Evolutionary conservation across 2,329 filamentous ascomycete species (phyloP).

Genomic region (Xylariales sp.): DNA sequence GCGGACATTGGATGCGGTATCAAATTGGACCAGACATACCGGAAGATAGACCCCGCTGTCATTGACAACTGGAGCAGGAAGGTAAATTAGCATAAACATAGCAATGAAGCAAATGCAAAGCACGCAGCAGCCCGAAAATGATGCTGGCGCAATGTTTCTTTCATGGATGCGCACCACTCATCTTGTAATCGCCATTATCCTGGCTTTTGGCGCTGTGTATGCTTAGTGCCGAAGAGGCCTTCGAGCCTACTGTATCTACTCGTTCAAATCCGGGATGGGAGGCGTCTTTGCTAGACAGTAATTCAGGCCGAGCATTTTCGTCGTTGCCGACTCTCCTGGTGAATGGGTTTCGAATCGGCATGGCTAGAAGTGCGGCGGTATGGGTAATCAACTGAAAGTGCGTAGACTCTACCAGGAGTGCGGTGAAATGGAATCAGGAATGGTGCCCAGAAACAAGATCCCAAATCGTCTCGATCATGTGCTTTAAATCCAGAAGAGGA

Average conservation of each 20-base stretch:
- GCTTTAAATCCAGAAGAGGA: too few relatives aligned
- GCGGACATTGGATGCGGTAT: too few relatives aligned
- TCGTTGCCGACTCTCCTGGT: slow-evolving; percentile 54
- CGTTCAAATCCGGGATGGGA: slow-evolving; percentile 53
- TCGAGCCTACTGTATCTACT: slow-evolving; percentile 59
- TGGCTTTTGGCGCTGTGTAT: slow-evolving; percentile 56
- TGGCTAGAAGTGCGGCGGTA: slow-evolving; percentile 26
- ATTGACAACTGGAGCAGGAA: slow-evolving; percentile 72
- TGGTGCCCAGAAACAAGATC: too few relatives aligned
- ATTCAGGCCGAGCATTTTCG: slow-evolving; percentile 46
- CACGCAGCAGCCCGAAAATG: too few relatives aligned
- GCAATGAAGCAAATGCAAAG: too few relatives aligned
- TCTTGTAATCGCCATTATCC: slow-evolving; percentile 70
- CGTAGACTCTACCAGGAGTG: too few relatives aligned
- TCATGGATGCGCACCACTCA: slow-evolving; percentile 65
- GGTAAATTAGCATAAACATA: too few relatives aligned
- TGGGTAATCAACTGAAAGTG: too few relatives aligned
- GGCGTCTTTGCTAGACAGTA: slow-evolving; percentile 30
- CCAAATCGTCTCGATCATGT: too few relatives aligned
- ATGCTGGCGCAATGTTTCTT: too few relatives aligned
- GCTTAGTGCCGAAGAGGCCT: slow-evolving; percentile 57
- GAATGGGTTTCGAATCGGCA: slow-evolving; percentile 74
- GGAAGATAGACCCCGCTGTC: slow-evolving; percentile 93
- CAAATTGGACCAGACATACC: slow-evolving; percentile 55
- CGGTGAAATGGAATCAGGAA: too few relatives aligned